These are phyloP conservation scores for Pythium angustatum DNA, from an alignment of 352 stramenopile species.

Conservation along the genomic window DNA sequence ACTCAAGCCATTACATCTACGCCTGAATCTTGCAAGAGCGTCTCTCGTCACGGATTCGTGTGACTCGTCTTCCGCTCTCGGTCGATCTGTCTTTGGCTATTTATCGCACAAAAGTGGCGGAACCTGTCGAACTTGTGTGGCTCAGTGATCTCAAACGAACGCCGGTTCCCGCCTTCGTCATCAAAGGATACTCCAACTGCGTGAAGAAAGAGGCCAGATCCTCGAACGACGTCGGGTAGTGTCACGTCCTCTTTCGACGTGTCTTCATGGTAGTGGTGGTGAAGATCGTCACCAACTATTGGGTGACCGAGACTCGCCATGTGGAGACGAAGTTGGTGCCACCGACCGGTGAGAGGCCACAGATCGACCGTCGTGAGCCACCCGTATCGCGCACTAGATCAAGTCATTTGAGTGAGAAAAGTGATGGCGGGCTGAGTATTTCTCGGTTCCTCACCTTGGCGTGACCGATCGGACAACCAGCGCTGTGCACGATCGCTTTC, in stretches of 20 bases:
- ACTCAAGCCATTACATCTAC: too few species aligned
- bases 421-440: too few species aligned
- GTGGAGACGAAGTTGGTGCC: slow-evolving; percentile 73
- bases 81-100: slow-evolving; percentile 23
- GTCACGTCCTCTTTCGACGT: neutral
- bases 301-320: slow-evolving; percentile 54
- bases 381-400: slow-evolving; percentile 42
- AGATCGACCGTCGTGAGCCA: slow-evolving; percentile 68
- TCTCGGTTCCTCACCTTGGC: slow-evolving; percentile 8
- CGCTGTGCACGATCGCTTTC: slow-evolving; percentile 17
- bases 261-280: slow-evolving; percentile 34
- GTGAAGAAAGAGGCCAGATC: slow-evolving; percentile 54
- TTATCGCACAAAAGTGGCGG: slow-evolving; percentile 58
- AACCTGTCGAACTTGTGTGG: slow-evolving; percentile 64
- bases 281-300: slow-evolving; percentile 68
- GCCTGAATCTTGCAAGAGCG: too few species aligned
- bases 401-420: neutral
- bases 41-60: neutral
- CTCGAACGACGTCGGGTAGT: slow-evolving; percentile 41
- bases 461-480: slow-evolving; percentile 14
- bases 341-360: slow-evolving; percentile 66
- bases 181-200: slow-evolving; percentile 46
- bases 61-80: neutral
- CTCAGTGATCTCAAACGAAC: slow-evolving; percentile 44
- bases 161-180: slow-evolving; percentile 32